These are phyloP conservation scores for Myxozyma lipomycoides DNA, from an alignment of 805 yeast species.

Conservation along the genomic window DNA sequence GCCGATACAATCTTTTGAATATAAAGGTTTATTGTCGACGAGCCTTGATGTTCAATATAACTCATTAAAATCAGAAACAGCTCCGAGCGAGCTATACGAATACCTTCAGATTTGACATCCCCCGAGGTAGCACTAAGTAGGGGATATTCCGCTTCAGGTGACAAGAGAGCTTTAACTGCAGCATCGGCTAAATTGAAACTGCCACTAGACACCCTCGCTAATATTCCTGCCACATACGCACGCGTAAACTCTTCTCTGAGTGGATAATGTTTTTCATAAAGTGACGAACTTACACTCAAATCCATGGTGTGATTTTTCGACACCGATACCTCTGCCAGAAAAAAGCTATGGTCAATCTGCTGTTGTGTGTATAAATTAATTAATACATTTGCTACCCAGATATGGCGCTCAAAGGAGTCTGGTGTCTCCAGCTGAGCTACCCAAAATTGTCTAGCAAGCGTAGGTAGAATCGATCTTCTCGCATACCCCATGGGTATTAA, in stretches of 20 bases:
- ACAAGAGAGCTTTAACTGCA: neutral
- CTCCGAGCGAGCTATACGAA: constrained; percentile 57
- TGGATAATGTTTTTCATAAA: neutral
- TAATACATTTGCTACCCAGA: constrained; percentile 53
- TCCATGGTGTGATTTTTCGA: neutral
- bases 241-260: constrained; percentile 1
- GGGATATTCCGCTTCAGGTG: neutral
- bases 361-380: constrained; percentile 45
- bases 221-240: constrained; percentile 3
- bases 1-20: constrained; percentile 33
- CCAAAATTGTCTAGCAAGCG: constrained; percentile 47
- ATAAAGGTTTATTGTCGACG: neutral
- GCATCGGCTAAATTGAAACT: neutral
- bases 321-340: constrained; percentile 56
- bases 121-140: constrained; percentile 50
- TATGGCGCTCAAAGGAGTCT: constrained; percentile 26
- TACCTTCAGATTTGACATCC: constrained; percentile 63
- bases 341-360: constrained; percentile 56
- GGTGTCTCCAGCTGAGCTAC: constrained; percentile 5
- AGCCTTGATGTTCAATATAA: neutral
- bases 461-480: constrained; percentile 66
- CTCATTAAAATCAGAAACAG: constrained; percentile 41
- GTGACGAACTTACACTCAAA: neutral
- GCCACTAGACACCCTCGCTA: neutral
- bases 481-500: constrained; percentile 41